These are phyloP conservation scores for Saccharomyces hybrid DNA, from an alignment of 1,139 yeast species.

Conservation along the genomic window DNA sequence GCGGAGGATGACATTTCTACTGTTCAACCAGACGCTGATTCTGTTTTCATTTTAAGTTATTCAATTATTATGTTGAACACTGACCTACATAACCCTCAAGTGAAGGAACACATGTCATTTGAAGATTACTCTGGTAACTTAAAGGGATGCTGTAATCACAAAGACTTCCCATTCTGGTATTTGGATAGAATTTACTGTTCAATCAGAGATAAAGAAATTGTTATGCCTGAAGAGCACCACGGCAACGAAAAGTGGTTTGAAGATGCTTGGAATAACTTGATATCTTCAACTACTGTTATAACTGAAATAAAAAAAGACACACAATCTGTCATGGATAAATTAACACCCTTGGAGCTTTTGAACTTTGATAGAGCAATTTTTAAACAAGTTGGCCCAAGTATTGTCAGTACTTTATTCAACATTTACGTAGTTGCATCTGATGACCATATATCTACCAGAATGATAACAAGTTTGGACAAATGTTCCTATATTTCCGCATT, in stretches of 20 bases:
- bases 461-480: constrained; percentile 82
- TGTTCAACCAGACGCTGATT: constrained; percentile 63
- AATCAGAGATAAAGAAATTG: constrained; percentile 78
- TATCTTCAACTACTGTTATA: constrained; percentile 42
- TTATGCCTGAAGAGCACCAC: constrained; percentile 96
- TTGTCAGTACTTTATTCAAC: constrained; percentile 61
- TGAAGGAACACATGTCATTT: constrained; percentile 78
- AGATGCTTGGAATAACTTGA: constrained; percentile 82
- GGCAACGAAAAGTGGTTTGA: constrained; percentile 83
- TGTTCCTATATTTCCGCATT: constrained; percentile 67
- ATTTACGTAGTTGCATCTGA: constrained; percentile 86
- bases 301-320: constrained; percentile 26
- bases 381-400: constrained; percentile 48
- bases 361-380: constrained; percentile 67
- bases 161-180: constrained; percentile 82
- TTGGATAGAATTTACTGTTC: constrained; percentile 71
- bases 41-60: constrained; percentile 64
- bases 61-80: constrained; percentile 74
- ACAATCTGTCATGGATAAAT: constrained; percentile 17
- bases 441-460: constrained; percentile 78
- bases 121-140: constrained; percentile 75
- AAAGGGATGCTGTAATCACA: constrained; percentile 64
- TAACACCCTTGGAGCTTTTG: constrained; percentile 30
- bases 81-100: constrained; percentile 70
- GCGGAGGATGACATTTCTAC: constrained; percentile 32